Evolutionary conservation across 2,329 filamentous ascomycete species (phyloP), one percentile per base, ranked within the genome.

Genomic region (Scedosporium boydii): DNA sequence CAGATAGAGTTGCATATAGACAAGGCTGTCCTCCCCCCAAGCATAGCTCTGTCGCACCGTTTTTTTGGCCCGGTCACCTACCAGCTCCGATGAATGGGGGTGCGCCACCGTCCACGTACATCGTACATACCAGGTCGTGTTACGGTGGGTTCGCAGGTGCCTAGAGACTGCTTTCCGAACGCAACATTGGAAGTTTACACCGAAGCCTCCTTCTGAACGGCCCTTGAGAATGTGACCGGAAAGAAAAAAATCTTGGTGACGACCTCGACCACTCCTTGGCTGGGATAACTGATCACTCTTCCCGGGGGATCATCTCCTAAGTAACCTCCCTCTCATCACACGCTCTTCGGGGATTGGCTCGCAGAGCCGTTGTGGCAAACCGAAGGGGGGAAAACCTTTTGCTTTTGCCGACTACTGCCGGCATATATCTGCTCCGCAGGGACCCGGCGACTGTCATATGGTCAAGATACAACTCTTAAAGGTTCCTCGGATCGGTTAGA

Each of bases 101-200:
- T 59, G 21, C 57, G 21, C 29, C 41, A 44, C 57, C 26, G 34
- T n/a, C 26, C 29, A 44, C n/a, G 53, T 62, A 62, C 48, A 61
- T 51, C 27, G 26, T 42, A 48, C 38, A 46, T 29, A n/a, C 48
- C 42, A 58, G 26, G 26, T 55, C 34, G 60, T 62, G 60, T 41
- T 21, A 62, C 60, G 16, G 60, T 62, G n/a, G 14, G 53, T 62
- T 62, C 53, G 60, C 60, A 62, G 59, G 16, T 44, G 38, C 16
- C 21, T 59, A 21, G 38, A 16, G 6, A 59, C 44, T 44, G 58
- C 18, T 18, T 21, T 21, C 4, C 29, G 48, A 27, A 23, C 26
- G 44, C 44, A 21, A 23, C 58, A 10, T 51, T 51, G 27, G 41
- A 18, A 41, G 6, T 44, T 46, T 16, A 46, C 16, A 16, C 18